These are phyloP conservation scores for Amniculicola lignicola DNA, from an alignment of 495 filamentous ascomycete genomes.

Conservation along the genomic window DNA sequence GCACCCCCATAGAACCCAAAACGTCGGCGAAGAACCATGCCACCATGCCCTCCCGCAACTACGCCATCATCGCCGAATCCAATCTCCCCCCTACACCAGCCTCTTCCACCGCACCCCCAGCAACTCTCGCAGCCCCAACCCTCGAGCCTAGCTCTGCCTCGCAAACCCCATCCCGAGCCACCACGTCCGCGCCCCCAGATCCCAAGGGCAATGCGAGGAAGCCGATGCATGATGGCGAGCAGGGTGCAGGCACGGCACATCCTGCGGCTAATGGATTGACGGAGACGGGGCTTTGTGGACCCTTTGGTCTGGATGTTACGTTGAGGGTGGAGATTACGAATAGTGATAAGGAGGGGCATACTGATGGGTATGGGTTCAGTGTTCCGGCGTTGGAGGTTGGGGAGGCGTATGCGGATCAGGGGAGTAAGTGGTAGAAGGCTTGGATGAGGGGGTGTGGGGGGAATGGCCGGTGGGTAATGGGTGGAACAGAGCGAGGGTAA, in stretches of 20 bases:
- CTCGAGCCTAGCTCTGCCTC: not conserved
- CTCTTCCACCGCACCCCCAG: slow-evolving; percentile 15
- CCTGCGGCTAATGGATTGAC: slow-evolving; percentile 38
- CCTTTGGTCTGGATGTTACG: slow-evolving; percentile 41
- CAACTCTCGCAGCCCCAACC: not conserved
- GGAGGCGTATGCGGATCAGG: slow-evolving; percentile 19
- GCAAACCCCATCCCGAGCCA: not conserved
- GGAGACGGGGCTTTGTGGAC: slow-evolving; percentile 38
- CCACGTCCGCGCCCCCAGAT: slow-evolving; percentile 7
- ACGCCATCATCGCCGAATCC: slow-evolving; percentile 73
- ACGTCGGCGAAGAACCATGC: slow-evolving; percentile 68
- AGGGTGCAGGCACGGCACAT: slow-evolving; percentile 39
- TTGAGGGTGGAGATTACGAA: slow-evolving; percentile 41
- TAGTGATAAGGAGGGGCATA: slow-evolving; percentile 37
- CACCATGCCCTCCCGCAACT: slow-evolving; percentile 91
- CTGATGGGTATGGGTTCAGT: slow-evolving; percentile 44
- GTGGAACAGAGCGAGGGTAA: not conserved
- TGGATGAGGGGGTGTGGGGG: not conserved
- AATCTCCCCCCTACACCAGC: slow-evolving; percentile 18
- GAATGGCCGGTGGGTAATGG: not conserved
- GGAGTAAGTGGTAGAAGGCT: slow-evolving; percentile 8
- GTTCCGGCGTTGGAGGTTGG: slow-evolving; percentile 39
- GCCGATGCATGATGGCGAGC: slow-evolving; percentile 41
- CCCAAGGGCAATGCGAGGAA: slow-evolving; percentile 36
- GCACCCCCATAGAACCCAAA: slow-evolving; percentile 47